Base-by-base conservation (phyloP, 208 protist species). In the Trypanosoma theileri region DNA sequence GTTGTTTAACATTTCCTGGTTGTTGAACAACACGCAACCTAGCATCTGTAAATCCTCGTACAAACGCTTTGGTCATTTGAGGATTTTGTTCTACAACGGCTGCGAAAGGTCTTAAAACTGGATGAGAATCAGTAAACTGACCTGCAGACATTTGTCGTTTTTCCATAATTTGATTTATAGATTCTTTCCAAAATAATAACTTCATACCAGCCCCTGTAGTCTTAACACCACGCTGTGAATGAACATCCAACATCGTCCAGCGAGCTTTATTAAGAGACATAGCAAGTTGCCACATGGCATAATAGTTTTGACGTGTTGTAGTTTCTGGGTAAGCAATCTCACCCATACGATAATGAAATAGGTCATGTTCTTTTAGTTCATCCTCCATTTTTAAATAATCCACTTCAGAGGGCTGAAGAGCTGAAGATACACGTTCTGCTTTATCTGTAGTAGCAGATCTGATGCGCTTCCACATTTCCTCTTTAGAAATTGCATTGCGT, bases 131-230 rank as follows among this genome's bases (percentile, higher is more conserved):
- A 28, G 84, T 91, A 73, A 96, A 96, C 77, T 92, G 85, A 16
- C 87, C 85, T 1, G 57, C 19, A n/a, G 71, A 71, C 84, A 89
- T 92, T 50, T 75, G 57, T 10, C 82, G 61, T 63, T 84, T 80
- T 50, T 92, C 85, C 63, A 94, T 79, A 45, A 93, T 90, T 55
- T 78, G 73, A 28, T 70, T 73, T 13, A 88, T 68, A 16, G 87
- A 79, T 61, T 96, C 91, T 66, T 92, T 93, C 88, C 91, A 96
- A 69, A 92, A 96, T 51, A 96, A 79, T 9, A 91, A 71, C 76
- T 94, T 93, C 85, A 96, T 93, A 31, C 86, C 83, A n/a, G 88
- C 91, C n/a, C 91, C 91, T 31, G 91, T 96, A 40, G 82, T 91
- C 69, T 92, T 96, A 62, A 93, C 78, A 45, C 88, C 88, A 19